phyloP scores from a whole-genome alignment of 2,329 filamentous ascomycete genomes.

The Emydomyces testavorans region DNA sequence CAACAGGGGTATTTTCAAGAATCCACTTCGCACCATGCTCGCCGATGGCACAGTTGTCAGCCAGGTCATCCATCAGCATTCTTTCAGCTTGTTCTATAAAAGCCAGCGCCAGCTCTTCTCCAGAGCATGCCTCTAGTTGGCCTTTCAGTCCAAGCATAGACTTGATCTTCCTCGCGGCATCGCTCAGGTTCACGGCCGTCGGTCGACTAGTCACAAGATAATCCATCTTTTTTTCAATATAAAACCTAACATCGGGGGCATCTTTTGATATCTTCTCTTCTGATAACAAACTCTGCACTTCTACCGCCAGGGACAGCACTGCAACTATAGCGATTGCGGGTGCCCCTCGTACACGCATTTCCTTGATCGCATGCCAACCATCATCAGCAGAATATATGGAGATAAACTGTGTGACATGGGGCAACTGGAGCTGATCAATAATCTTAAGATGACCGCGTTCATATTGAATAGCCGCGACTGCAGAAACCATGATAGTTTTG shows the following conservation, averaged over 20 bases:
- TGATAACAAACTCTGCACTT: conserved; percentile 47
- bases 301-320: conserved; percentile 73
- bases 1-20: conserved; percentile 43
- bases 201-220: conserved; percentile 83
- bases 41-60: conserved; percentile 80
- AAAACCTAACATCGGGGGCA: conserved; percentile 52
- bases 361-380: conserved; percentile 55
- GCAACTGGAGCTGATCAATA: conserved; percentile 52
- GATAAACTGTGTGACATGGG: conserved; percentile 48
- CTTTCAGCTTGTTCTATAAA: conserved; percentile 73
- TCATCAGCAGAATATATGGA: conserved; percentile 44
- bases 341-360: conserved; percentile 59
- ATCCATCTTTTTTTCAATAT: conserved; percentile 65
- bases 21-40: conserved; percentile 77
- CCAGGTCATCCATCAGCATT: conserved; percentile 76
- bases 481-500: conserved; percentile 9
- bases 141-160: conserved; percentile 44
- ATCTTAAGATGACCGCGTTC: conserved; percentile 45
- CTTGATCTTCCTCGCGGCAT: conserved; percentile 74
- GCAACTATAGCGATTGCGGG: conserved; percentile 98
- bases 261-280: conserved; percentile 35
- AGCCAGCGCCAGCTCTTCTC: conserved; percentile 47
- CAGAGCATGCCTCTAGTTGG: conserved; percentile 25
- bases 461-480: conserved; percentile 52
- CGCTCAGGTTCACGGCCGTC: conserved; percentile 87